Base-by-base conservation (phyloP, 306 rosid genomes). In the Boehmeria nivea region DNA sequence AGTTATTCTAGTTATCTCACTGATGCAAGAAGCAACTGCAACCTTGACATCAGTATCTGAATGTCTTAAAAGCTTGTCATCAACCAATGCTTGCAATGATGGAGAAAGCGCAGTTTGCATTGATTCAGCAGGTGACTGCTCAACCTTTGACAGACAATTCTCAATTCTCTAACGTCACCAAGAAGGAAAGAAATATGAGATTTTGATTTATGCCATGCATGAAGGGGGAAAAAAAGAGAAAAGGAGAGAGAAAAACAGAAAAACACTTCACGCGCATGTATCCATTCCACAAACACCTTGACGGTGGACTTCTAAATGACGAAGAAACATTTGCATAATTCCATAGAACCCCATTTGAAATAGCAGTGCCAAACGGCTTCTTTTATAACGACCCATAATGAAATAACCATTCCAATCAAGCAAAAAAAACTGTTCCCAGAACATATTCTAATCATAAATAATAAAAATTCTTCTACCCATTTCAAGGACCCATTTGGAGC, bases 1-100 rank as follows among this genome's bases (percentile, higher is more conserved):
- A 42, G 89, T 87, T 56, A 90, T 90, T 72, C 98, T 84, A 31
- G 98, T 90, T 59, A 90, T 84, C 74, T 90, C 95, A 45, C 94
- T 87, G 55, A 87, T 80, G 79, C 95, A 90, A 42, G 91, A 74
- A 16, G 98, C 95, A 68, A 90, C 89, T 26, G 94, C 76, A 63
- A 84, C 94, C 69, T 82, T 80, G 27, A 90, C 94, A 72, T 90
- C 94, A 60, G 62, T 48, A 69, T 90, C 67, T 13, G 91, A 37
- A 69, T 87, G 98, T 65, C 71, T 76, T 24, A 90, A 54, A 26
- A 90, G 88, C 39, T 59, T 57, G 5, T 74, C 81, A 8, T 72
- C 55, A 63, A 84, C 70, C 81, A 90, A 66, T 59, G 95, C 94
- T 43, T 76, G 81, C 72, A 81, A 56, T 1, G 86, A 80, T 3